Conservation (phyloP, 2,329 filamentous ascomycete species). For the Myriosclerotinia scirpicola region DNA sequence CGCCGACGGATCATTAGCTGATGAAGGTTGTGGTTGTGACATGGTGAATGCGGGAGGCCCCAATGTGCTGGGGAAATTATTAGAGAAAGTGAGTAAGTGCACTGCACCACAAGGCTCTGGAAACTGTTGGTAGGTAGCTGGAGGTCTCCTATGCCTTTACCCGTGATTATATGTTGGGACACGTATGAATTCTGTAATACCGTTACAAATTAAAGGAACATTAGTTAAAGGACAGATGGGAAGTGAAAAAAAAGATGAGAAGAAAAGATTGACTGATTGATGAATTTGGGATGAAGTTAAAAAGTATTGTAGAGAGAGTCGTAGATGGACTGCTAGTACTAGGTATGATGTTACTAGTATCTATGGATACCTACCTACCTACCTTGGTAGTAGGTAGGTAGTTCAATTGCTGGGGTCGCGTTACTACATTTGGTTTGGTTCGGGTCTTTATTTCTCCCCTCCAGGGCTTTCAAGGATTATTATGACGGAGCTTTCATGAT, state of each 20-base stretch:
- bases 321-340: too few species aligned
- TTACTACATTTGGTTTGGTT: background rate
- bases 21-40: too few species aligned
- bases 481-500: background rate
- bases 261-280: background rate
- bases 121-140: constrained; percentile 16
- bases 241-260: background rate
- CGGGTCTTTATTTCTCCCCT: too few species aligned
- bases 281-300: background rate
- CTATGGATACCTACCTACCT: too few species aligned
- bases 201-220: constrained; percentile 10
- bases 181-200: constrained; percentile 18
- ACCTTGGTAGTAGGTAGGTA: too few species aligned
- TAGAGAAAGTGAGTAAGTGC: too few species aligned
- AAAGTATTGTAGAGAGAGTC: background rate
- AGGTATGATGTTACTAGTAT: too few species aligned
- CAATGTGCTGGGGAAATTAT: background rate
- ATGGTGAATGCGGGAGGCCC: constrained; percentile 8
- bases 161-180: constrained; percentile 13
- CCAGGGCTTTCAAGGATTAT: too few species aligned
- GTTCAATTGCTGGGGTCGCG: background rate
- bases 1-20: too few species aligned
- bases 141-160: too few species aligned
- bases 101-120: background rate
- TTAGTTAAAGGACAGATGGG: background rate